Evolutionary conservation across 2,329 filamentous ascomycete species (phyloP).

Genomic region (Purpureocillium lavendulum): DNA sequence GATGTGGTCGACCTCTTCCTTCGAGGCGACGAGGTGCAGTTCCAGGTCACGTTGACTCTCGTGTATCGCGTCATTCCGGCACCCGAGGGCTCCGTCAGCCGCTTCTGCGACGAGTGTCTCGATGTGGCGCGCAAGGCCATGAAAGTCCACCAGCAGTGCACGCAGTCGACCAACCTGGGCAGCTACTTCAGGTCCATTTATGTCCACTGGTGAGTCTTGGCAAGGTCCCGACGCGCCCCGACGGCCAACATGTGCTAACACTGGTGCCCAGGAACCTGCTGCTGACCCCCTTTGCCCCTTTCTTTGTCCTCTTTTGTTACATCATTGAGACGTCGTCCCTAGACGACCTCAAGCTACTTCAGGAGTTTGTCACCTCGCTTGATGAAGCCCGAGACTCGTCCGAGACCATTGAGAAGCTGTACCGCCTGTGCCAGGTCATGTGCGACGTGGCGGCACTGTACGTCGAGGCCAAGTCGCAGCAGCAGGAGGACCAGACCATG

Average conservation of each 20-base stretch:
- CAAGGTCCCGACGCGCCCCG: too few relatives aligned
- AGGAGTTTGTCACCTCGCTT: conserved; percentile 48
- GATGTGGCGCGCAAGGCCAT: conserved; percentile 41
- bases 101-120: conserved; percentile 41
- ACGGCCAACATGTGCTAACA: not conserved
- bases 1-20: conserved; percentile 34
- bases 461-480: conserved; percentile 47
- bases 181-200: conserved; percentile 35
- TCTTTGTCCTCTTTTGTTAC: conserved; percentile 51
- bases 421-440: conserved; percentile 54
- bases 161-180: conserved; percentile 31
- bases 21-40: conserved; percentile 37
- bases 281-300: conserved; percentile 49
- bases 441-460: conserved; percentile 53
- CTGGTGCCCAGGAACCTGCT: conserved; percentile 37
- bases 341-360: conserved; percentile 45
- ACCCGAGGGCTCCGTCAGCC: conserved; percentile 28
- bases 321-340: conserved; percentile 45
- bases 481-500: conserved; percentile 36
- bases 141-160: conserved; percentile 34
- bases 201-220: conserved; percentile 39
- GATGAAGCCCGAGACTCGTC: conserved; percentile 42
- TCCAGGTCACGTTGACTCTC: conserved; percentile 39
- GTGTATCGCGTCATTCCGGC: conserved; percentile 44
- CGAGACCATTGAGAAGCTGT: conserved; percentile 50